Conservation (phyloP, 257 asterid species). For the Primulina eburnea region DNA sequence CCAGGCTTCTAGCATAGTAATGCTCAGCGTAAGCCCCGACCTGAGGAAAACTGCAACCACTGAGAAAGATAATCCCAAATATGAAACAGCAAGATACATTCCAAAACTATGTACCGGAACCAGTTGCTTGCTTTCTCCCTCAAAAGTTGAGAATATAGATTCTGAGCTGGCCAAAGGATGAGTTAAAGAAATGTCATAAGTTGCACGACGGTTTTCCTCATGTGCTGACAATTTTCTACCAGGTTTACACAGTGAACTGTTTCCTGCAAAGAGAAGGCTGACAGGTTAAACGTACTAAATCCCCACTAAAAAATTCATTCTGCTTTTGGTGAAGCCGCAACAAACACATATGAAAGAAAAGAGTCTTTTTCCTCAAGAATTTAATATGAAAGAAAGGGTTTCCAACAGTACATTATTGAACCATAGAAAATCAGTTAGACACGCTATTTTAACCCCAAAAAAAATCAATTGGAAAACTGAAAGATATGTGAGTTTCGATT, state of each 20-base stretch:
- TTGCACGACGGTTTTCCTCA: constrained; percentile 80
- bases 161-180: constrained; percentile 49
- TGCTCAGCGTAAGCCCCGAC: constrained; percentile 91
- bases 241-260: constrained; percentile 45
- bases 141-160: constrained; percentile 76
- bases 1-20: constrained; percentile 87
- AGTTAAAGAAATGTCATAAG: constrained; percentile 49
- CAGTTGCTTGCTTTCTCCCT: constrained; percentile 86
- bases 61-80: constrained; percentile 7
- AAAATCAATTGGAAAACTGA: background rate
- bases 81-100: constrained; percentile 8
- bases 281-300: constrained; percentile 14
- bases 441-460: no score
- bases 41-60: constrained; percentile 35
- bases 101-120: constrained; percentile 61
- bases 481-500: background rate
- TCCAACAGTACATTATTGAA: background rate
- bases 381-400: background rate
- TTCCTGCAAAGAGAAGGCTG: constrained; percentile 45
- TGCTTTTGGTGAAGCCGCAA: background rate
- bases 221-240: constrained; percentile 54
- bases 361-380: background rate
- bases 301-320: constrained; percentile 1
- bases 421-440: background rate
- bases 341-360: constrained; percentile 12